Conservation (phyloP, 305 asterid genomes). For the Fraxinus nigra region DNA sequence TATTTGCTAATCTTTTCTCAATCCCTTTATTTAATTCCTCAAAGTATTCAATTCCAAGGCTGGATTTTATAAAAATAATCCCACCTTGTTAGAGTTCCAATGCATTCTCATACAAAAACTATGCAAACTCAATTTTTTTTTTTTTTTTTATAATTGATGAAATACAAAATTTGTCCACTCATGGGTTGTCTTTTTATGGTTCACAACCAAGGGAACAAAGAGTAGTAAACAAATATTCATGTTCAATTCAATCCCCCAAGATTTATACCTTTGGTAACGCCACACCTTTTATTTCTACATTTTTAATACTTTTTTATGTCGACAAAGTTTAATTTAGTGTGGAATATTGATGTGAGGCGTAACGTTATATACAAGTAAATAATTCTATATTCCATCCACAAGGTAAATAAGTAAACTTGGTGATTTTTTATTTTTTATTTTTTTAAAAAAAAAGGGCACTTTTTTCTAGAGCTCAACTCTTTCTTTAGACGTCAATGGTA, state of each 20-base stretch:
- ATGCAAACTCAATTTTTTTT: constrained; percentile 36
- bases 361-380: background rate
- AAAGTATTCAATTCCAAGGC: constrained; percentile 38
- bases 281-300: background rate
- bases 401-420: background rate
- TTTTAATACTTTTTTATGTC: background rate
- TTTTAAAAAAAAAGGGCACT: background rate
- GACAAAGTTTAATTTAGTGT: background rate
- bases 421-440: no score
- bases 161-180: constrained; percentile 43
- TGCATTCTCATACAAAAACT: constrained; percentile 45
- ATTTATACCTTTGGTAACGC: background rate
- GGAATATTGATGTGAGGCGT: background rate
- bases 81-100: constrained; percentile 35
- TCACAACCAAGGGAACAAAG: background rate
- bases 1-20: background rate
- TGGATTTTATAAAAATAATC: constrained; percentile 38
- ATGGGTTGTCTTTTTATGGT: constrained; percentile 9
- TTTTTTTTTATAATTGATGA: constrained; percentile 17
- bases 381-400: background rate
- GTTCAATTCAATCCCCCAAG: background rate
- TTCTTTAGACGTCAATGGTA: background rate
- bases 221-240: background rate
- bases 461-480: background rate
- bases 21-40: background rate